Base-by-base conservation (phyloP, 345 rosid genomes). In the Ceriops zippeliana region DNA sequence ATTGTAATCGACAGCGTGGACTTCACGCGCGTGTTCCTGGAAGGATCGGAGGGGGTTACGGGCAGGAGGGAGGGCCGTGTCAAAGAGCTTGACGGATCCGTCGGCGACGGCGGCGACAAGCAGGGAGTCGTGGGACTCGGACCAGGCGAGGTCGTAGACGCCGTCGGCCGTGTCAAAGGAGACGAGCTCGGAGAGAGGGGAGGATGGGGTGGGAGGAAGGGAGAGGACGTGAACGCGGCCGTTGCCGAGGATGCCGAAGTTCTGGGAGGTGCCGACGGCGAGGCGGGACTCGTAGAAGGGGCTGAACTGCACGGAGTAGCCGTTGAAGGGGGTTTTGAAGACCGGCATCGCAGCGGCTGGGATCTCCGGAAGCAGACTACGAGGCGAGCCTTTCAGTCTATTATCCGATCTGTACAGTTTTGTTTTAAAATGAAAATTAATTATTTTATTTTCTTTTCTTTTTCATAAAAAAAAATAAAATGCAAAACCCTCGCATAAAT, bases 191-290 rank as follows among this genome's bases (percentile, higher is more conserved):
- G 85, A n/a, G 16, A 90, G 34, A 0, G 82, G 87, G 20, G 76
- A 68, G 13, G 85, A 74, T 17, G 86, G 80, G 74, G 84, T 47
- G 0, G 91, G 91, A 32, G 96, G 79, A 0, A 93, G 87, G 74
- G 89, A 83, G 78, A 93, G 89, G 58, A 93, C 85, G 75, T 93
- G 97, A 73, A 91, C 63, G 69, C 97, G 95, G 16, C 96, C 98
- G 73, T 91, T 93, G 24, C 98, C 97, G 57, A 93, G 87, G 80
- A 93, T 93, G 53, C 98, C 98, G 72, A 89, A 93, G 81, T 90
- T 93, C 59, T 90, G 97, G 27, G 98, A 81, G 26, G 98, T 93
- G 61, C 90, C 97, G 52, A 88, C 97, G 73, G 92, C 96, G 62
- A 93, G 83, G 13, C 92, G 93, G 30, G 89, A 81, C 72, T 91